Evolutionary conservation across 2,329 filamentous ascomycete species (phyloP).

Genomic region (Chrysosporium keratinophilum): DNA sequence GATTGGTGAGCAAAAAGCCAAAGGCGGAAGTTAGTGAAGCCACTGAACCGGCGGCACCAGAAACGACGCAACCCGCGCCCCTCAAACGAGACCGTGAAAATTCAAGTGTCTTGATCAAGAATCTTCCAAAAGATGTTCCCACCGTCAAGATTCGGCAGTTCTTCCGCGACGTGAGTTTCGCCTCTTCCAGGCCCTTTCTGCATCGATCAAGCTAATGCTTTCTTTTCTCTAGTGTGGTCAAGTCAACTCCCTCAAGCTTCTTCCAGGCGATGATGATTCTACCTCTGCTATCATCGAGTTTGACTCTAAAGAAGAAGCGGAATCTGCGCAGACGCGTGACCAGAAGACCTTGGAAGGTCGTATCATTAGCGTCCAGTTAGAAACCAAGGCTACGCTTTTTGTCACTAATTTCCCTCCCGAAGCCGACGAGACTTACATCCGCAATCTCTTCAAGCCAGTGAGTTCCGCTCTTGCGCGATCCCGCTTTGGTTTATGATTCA

Average conservation of each 20-base stretch:
- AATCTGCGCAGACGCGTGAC: conserved; percentile 69
- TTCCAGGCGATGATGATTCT: conserved; percentile 49
- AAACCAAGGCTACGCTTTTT: conserved; percentile 70
- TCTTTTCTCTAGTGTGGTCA: conserved; percentile 56
- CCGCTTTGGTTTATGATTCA: neutral
- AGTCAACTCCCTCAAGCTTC: conserved; percentile 64
- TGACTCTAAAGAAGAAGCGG: conserved; percentile 64
- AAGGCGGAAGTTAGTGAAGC: conserved; percentile 38
- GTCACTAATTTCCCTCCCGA: conserved; percentile 73
- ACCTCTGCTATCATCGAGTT: conserved; percentile 77
- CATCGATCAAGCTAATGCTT: conserved; percentile 2
- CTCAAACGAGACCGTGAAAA: conserved; percentile 81
- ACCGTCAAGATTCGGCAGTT: conserved; percentile 73
- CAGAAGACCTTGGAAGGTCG: conserved; percentile 66
- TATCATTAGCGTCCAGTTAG: conserved; percentile 63
- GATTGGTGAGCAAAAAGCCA: conserved; percentile 56
- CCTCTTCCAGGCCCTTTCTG: neutral
- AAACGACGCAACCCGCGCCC: conserved; percentile 24
- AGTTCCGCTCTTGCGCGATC: conserved; percentile 15
- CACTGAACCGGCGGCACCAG: conserved; percentile 24
- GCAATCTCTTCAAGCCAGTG: conserved; percentile 48
- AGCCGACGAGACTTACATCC: conserved; percentile 42
- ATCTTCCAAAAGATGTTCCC: conserved; percentile 59
- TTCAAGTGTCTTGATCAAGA: conserved; percentile 69
- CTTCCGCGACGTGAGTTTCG: conserved; percentile 57